Conservation (phyloP, 345 rosid genomes). For the Lagerstroemia speciosa region DNA sequence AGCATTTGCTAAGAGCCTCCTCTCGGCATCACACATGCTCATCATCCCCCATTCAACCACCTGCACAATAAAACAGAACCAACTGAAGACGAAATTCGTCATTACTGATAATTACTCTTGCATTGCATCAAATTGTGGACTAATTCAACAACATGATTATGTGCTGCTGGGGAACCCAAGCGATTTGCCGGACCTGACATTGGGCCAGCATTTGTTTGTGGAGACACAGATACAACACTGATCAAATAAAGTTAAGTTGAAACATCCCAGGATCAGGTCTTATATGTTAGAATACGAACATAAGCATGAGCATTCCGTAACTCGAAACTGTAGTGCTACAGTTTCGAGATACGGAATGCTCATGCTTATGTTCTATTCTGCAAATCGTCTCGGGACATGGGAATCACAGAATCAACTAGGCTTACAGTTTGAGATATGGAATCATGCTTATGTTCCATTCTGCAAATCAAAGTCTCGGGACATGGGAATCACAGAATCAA, state of each 20-base stretch:
- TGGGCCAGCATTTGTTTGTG: not conserved
- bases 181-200: not conserved
- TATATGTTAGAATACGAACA: not conserved
- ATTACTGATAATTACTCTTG: not conserved
- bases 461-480: too few species aligned
- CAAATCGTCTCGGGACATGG: too few species aligned
- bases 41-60: conserved; percentile 80
- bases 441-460: too few species aligned
- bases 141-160: not conserved
- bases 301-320: not conserved
- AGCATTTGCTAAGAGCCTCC: conserved; percentile 82
- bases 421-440: too few species aligned
- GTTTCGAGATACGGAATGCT: too few species aligned
- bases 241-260: not conserved
- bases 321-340: not conserved
- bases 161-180: not conserved
- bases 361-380: too few species aligned
- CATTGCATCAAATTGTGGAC: not conserved
- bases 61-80: conserved; percentile 24
- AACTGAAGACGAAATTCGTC: not conserved
- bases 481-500: not conserved
- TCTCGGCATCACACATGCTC: conserved; percentile 95
- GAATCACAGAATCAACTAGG: not conserved
- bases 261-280: not conserved
- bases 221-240: not conserved